These are phyloP conservation scores for Cucurbita argyrosperma DNA, from an alignment of 306 rosid genomes.

Conservation along the genomic window DNA sequence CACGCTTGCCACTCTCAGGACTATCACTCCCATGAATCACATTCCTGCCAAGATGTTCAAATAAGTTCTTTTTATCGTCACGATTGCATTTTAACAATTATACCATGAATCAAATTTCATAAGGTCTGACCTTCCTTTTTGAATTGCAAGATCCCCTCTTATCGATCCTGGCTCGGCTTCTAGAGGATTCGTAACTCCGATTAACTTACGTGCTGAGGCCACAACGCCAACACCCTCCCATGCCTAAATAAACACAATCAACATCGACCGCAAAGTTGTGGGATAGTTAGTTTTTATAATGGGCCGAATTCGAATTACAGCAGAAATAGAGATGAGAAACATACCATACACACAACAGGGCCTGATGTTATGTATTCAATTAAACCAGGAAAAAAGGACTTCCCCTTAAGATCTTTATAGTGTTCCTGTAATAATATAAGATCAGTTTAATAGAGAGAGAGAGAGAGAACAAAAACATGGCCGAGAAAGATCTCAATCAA, in stretches of 20 bases:
- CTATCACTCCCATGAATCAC: slow-evolving; percentile 96
- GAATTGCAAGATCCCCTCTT: slow-evolving; percentile 89
- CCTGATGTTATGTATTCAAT: slow-evolving; percentile 89
- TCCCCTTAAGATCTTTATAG: slow-evolving; percentile 74
- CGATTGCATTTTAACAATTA: neutral
- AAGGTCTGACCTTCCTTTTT: slow-evolving; percentile 70
- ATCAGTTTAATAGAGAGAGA: neutral
- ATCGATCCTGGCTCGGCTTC: slow-evolving; percentile 97
- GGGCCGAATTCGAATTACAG: neutral
- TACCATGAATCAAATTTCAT: slow-evolving; percentile 5
- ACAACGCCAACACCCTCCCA: slow-evolving; percentile 99
- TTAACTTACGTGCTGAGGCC: slow-evolving; percentile 86
- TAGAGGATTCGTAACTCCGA: slow-evolving; percentile 87
- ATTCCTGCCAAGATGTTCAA: slow-evolving; percentile 46
- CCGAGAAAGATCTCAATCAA: neutral
- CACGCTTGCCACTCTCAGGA: slow-evolving; percentile 93
- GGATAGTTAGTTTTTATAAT: neutral
- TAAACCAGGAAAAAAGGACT: slow-evolving; percentile 70
- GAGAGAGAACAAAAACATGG: neutral
- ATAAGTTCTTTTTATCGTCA: slow-evolving; percentile 10
- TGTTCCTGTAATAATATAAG: slow-evolving; percentile 57
- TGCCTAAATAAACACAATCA: slow-evolving; percentile 28
- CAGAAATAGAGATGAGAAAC: neutral
- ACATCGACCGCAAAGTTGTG: neutral
- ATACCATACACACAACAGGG: slow-evolving; percentile 94